phyloP scores from a whole-genome alignment of 192 early-diverging fungal genomes.

The Backusella tuberculispora region DNA sequence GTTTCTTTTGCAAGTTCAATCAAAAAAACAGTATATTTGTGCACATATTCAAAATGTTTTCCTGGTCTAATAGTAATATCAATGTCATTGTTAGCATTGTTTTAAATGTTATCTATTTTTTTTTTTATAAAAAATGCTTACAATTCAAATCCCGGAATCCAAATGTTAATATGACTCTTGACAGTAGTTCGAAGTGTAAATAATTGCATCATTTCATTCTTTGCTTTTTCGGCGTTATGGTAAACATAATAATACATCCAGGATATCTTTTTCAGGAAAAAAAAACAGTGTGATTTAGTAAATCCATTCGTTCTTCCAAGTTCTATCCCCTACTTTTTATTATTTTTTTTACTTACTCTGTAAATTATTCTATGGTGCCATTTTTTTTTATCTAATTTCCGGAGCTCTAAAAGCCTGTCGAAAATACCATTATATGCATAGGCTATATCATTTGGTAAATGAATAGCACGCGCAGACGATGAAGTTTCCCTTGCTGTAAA shows the following conservation, averaged over 20 bases:
- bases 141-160: constrained; percentile 81
- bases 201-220: constrained; percentile 57
- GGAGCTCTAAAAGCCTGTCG: constrained; percentile 53
- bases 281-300: not conserved
- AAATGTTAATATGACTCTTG: constrained; percentile 68
- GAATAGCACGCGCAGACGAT: not conserved
- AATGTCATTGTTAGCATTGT: not conserved
- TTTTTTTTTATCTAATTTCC: constrained; percentile 63
- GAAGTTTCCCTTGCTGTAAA: not conserved
- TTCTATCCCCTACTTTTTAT: not conserved
- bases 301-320: not conserved
- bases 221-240: constrained; percentile 60
- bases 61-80: constrained; percentile 54
- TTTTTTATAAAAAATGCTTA: constrained; percentile 30
- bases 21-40: constrained; percentile 68
- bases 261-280: constrained; percentile 50
- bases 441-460: not conserved
- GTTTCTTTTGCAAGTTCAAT: constrained; percentile 61
- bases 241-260: constrained; percentile 66
- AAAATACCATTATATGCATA: constrained; percentile 52
- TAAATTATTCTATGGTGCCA: constrained; percentile 75
- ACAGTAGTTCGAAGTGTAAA: constrained; percentile 61
- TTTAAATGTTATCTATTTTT: not conserved
- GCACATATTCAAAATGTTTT: constrained; percentile 76
- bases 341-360: constrained; percentile 49